Conservation (phyloP, 169 alveolate genomes). For the Besnoitia besnoiti region DNA sequence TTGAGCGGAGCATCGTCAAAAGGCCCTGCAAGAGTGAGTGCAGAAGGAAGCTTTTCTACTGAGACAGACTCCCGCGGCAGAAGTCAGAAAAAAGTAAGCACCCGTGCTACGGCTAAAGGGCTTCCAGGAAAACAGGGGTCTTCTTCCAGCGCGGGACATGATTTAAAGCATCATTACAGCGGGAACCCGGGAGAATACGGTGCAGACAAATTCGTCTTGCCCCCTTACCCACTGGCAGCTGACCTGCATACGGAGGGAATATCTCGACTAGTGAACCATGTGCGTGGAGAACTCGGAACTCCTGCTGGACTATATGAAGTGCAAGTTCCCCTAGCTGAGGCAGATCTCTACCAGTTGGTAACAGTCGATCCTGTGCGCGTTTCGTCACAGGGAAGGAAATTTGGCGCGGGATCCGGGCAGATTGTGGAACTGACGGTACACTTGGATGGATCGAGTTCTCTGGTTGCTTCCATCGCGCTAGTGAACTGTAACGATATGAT, state of each 20-base stretch:
- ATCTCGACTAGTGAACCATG: not conserved
- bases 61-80: not conserved
- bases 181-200: not conserved
- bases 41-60: not conserved
- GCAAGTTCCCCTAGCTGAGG: not conserved
- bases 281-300: not conserved
- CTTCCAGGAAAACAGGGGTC: not conserved
- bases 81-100: not conserved
- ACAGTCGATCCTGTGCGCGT: not conserved
- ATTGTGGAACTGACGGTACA: not conserved
- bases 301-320: not conserved
- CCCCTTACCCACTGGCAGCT: not conserved
- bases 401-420: conserved; percentile 31
- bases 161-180: not conserved
- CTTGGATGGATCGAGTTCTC: not conserved
- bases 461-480: not conserved
- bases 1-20: not conserved
- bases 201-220: not conserved
- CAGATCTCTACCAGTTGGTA: not conserved
- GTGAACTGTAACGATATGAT: conserved; percentile 19
- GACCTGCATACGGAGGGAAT: not conserved
- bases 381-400: not conserved
- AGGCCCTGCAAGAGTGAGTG: not conserved
- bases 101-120: not conserved
- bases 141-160: not conserved